Base-by-base conservation (phyloP, 208 protist species). In the Strigomonas culicis region DNA sequence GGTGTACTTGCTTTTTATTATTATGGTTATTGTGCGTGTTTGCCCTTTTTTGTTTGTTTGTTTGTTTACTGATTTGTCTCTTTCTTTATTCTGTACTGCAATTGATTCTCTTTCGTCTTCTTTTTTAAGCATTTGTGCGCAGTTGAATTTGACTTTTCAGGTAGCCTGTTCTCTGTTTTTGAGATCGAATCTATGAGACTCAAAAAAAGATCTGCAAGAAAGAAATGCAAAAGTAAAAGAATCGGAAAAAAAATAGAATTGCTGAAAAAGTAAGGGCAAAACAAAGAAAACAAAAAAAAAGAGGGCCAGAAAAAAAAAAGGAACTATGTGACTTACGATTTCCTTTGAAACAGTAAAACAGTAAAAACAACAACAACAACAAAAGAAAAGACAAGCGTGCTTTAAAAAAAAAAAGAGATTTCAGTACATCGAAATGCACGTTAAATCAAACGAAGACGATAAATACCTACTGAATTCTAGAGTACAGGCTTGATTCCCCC, bases 291-390 rank as follows among this genome's bases (percentile, higher is more conserved):
- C 27, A 34, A 13, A 46, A 7, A 34, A 63, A 32, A 28, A 49
- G 36, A 56, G 31, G 19, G 4, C 24, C 30, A 47, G 8, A 25
- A 52, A 63, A 63, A 15, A 52, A 47, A 63, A 28, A 63, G 13
- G 22, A 50, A 50, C 15, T 13, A 28, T 13, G 19, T 3, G 44
- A 17, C n/a, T n/a, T n/a, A n/a, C n/a, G n/a, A n/a, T n/a, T n/a
- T n/a, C n/a, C n/a, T n/a, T n/a, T n/a, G n/a, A n/a, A n/a, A n/a
- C n/a, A n/a, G n/a, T n/a, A n/a, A n/a, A n/a, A n/a, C n/a, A n/a
- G n/a, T n/a, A n/a, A 51, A 19, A 51, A 25, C 46, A 51, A 51
- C 7, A 19, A 51, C 4, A 51, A 51, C 4, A 51, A 51, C n/a
- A 27, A 19, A 22, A 51, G 21, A 19, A 51, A 10, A 27, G 8